Conservation (phyloP, 371 early-diverging fungal genomes). For the Mucor circinelloides region DNA sequence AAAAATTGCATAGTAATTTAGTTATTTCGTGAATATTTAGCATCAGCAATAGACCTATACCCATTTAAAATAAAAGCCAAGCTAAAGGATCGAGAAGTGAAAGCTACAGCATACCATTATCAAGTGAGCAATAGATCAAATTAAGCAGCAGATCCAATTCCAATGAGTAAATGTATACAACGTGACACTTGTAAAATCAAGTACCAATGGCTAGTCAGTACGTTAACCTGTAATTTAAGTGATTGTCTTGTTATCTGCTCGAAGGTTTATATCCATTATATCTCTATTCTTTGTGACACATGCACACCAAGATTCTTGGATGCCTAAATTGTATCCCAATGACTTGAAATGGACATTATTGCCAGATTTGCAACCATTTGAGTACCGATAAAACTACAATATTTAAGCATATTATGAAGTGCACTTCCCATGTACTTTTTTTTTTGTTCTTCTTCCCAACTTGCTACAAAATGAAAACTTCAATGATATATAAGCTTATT, state of each 20-base stretch:
- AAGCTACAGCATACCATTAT: too few relatives aligned
- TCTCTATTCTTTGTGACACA: not conserved
- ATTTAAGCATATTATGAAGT: not conserved
- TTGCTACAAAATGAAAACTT: not conserved
- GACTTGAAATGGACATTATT: slow-evolving; percentile 23
- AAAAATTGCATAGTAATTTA: not conserved
- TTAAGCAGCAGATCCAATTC: too few relatives aligned
- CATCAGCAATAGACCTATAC: too few relatives aligned
- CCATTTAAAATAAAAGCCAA: too few relatives aligned
- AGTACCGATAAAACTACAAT: not conserved
- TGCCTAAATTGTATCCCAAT: not conserved
- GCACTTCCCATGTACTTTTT: not conserved
- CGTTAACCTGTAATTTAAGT: not conserved
- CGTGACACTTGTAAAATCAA: not conserved
- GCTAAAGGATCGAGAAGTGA: too few relatives aligned
- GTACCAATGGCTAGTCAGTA: not conserved
- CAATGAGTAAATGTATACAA: too few relatives aligned
- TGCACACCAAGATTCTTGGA: too few relatives aligned
- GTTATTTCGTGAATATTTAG: too few relatives aligned
- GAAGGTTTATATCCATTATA: not conserved
- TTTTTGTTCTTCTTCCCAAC: slow-evolving; percentile 1
- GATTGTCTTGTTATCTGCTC: not conserved
- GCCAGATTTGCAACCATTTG: slow-evolving; percentile 1
- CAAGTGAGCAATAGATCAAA: too few relatives aligned
- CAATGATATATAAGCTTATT: not conserved